Base-by-base conservation (phyloP, 306 rosid species). In the Comarum palustre region DNA sequence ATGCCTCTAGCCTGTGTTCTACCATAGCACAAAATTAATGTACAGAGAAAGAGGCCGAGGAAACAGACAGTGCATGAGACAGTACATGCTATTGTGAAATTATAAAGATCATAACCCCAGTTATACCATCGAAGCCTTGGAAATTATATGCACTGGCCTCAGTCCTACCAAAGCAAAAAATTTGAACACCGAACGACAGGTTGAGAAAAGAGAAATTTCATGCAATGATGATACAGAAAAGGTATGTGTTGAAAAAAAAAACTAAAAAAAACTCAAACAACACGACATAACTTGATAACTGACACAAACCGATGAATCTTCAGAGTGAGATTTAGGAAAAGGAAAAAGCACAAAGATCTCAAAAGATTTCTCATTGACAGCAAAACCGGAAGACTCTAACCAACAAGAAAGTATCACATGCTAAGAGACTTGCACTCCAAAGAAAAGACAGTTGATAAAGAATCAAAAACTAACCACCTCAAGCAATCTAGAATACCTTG, bases 391-490 rank as follows among this genome's bases (percentile, higher is more conserved):
- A 80, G 78, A 80, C 83, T 85, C 80, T 77, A 62, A 72, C 68
- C 82, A 81, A 73, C 90, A 93, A 87, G 92, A 78, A 90, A 85
- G 93, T 87, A 90, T 89, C 97, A 82, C 84, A 82, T 87, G 86
- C 81, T 64, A 67, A 31, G 68, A 74, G 69, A 73, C 87, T 74
- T 77, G 76, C 72, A 68, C 55, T 27, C 67, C 72, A 73, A 75
- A 73, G 73, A 78, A 77, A 66, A 73, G 80, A 81, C 71, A 61
- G 60, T 17, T 68, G 75, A 59, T 51, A 71, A 38, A 78, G 89
- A 87, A 92, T 81, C 74, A 75, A 71, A 68, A 77, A 80, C 76
- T 72, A 77, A 77, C 71, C 47, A 75, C 82, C 79, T 38, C 68
- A 90, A 86, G 88, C 87, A 86, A 88, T 86, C 90, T 74, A 55